Base-by-base conservation (phyloP, 139 green algal species). In the Chlamydomonas eustigma region DNA sequence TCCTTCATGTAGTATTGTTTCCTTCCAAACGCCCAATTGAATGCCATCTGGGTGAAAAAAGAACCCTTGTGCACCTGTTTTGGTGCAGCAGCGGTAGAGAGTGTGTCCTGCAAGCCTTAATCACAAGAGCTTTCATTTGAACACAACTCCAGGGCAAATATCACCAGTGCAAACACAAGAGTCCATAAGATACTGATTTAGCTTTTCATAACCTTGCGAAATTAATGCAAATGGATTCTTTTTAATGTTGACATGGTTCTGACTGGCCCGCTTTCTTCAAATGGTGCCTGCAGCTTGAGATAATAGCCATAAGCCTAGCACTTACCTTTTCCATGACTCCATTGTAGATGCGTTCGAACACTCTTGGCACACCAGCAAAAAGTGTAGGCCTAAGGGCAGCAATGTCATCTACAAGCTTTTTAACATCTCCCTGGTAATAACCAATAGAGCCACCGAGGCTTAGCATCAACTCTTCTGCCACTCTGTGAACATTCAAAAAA, bases 271-370 rank as follows among this genome's bases (percentile, higher is more conserved):
- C n/a, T n/a, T n/a, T n/a, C n/a, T n/a, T n/a, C n/a, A n/a, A n/a
- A n/a, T n/a, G n/a, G n/a, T n/a, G n/a, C n/a, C n/a, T n/a, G n/a
- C n/a, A n/a, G n/a, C n/a, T n/a, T n/a, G n/a, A n/a, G n/a, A n/a
- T n/a, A n/a, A n/a, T n/a, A n/a, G n/a, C n/a, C n/a, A n/a, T n/a
- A n/a, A n/a, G n/a, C n/a, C 66, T 35, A 39, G 8, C 32, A 50
- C 66, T 24, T 4, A 75, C 68, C 68, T 75, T 32, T 31, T 88
- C 78, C 24, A 64, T 50, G 33, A 91, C 81, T 32, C 85, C 88
- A 37, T 76, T 76, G 81, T 92, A 91, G 52, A 96, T 89, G 70
- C 88, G 84, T 77, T 96, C 91, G 77, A 93, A 96, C 64, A 96
- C 86, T n/a, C 91, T 85, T 12, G 91, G 91, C 71, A 96, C 91